Conservation (phyloP, 2,329 filamentous ascomycete species). For the Xylaria sp. region DNA sequence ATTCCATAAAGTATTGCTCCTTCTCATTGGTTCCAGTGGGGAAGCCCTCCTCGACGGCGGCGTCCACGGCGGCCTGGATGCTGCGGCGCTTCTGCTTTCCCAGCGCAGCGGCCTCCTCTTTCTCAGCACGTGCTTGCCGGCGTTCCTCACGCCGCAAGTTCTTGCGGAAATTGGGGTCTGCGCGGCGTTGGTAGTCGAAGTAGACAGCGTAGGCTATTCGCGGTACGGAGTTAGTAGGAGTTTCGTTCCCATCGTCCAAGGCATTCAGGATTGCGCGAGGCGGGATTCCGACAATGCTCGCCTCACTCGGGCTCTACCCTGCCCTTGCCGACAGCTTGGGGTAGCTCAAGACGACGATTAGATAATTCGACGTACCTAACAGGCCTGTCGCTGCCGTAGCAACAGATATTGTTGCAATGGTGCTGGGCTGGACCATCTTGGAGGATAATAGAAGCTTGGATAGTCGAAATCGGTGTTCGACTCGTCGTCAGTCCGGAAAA, state of each 20-base stretch:
- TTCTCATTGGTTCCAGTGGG: slow-evolving; percentile 89
- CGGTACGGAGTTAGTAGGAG: slow-evolving; percentile 17
- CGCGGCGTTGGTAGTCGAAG: slow-evolving; percentile 71
- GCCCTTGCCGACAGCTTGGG: neutral
- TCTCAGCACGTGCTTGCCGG: slow-evolving; percentile 71
- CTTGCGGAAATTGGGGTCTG: slow-evolving; percentile 68
- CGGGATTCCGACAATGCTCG: neutral
- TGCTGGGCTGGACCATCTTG: slow-evolving; percentile 56
- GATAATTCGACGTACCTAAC: slow-evolving; percentile 56
- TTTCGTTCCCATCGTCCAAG: slow-evolving; percentile 12
- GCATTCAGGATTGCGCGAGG: neutral
- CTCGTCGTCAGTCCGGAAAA: neutral
- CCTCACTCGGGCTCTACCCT: neutral
- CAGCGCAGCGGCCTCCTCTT: slow-evolving; percentile 72
- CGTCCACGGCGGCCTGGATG: slow-evolving; percentile 77
- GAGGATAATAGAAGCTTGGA: neutral
- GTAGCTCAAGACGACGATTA: neutral
- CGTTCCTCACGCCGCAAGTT: slow-evolving; percentile 76
- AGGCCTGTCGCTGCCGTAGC: slow-evolving; percentile 65
- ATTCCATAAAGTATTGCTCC: slow-evolving; percentile 95
- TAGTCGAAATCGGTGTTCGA: neutral
- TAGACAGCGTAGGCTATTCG: slow-evolving; percentile 66
- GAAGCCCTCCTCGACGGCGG: slow-evolving; percentile 90
- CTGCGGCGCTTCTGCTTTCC: slow-evolving; percentile 70
- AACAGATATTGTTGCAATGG: slow-evolving; percentile 65